Percentiles rank a stretch among this genome's conserved stretches.
Conservation (phyloP, 768 basidiomycete genomes). For the Amanita brunnescens region DNA sequence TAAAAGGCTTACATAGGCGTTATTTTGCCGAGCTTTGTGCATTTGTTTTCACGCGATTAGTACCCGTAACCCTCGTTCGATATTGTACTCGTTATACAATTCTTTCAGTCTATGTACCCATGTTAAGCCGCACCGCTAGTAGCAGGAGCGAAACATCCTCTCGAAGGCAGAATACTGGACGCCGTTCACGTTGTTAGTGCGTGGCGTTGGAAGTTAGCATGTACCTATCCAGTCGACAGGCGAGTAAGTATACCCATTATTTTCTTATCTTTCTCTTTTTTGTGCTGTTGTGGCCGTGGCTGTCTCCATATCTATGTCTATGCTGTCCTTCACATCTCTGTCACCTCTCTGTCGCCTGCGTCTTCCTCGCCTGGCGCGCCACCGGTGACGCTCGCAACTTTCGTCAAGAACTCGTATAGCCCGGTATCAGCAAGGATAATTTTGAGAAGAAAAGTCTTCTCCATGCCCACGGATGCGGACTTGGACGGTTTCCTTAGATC, state of each 20-base stretch:
- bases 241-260: constrained; percentile 47
- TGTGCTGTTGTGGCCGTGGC: no score
- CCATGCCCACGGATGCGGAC: constrained; percentile 63
- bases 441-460: constrained; percentile 71
- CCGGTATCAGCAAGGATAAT: constrained; percentile 77
- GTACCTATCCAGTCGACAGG: not conserved
- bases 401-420: constrained; percentile 88
- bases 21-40: no score
- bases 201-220: not conserved
- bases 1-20: no score
- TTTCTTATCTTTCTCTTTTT: constrained; percentile 72
- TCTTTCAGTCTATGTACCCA: not conserved
- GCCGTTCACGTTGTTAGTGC: constrained; percentile 78
- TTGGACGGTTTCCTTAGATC: constrained; percentile 85
- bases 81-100: not conserved
- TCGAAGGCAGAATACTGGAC: constrained; percentile 89
- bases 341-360: constrained; percentile 34
- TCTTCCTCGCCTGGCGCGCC: constrained; percentile 36
- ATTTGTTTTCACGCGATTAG: no score
- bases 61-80: no score
- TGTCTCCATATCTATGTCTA: constrained; percentile 41
- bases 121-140: constrained; percentile 59
- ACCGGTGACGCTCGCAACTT: constrained; percentile 72
- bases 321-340: constrained; percentile 9
- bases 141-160: constrained; percentile 88